A percentile compares a stretch with the other conserved stretches of the same genome.
These are phyloP conservation scores for Salvia sclarea DNA, from an alignment of 305 asterid species.

Conservation along the genomic window DNA sequence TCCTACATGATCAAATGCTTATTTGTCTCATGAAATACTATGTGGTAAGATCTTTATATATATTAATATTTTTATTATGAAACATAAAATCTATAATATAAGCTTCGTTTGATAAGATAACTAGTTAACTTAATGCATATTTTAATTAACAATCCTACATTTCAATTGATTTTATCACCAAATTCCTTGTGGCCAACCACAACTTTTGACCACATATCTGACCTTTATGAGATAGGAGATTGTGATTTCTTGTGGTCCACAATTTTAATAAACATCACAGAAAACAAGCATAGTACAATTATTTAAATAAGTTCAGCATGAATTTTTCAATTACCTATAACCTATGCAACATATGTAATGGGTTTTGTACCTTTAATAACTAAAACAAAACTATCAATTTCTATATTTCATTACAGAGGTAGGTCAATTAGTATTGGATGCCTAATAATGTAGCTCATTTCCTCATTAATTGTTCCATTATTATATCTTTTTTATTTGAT, in stretches of 20 bases:
- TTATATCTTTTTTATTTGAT: too few relatives aligned
- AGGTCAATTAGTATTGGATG: not conserved
- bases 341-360: not conserved
- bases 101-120: not conserved
- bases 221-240: not conserved
- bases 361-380: too few relatives aligned
- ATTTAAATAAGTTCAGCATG: not conserved
- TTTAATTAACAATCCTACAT: not conserved
- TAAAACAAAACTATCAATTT: too few relatives aligned
- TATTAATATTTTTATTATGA: too few relatives aligned
- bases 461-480: not conserved
- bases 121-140: too few relatives aligned
- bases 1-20: not conserved
- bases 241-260: not conserved
- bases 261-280: not conserved
- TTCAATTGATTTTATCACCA: not conserved
- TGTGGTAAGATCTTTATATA: too few relatives aligned
- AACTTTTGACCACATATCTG: not conserved
- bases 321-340: not conserved
- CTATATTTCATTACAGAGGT: not conserved
- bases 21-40: too few relatives aligned
- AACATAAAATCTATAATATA: too few relatives aligned
- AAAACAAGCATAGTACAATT: not conserved
- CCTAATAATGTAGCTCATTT: too few relatives aligned
- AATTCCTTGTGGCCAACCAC: not conserved